Evolutionary conservation across 805 yeast genomes (phyloP).

Genomic region (Candida silvatica): DNA sequence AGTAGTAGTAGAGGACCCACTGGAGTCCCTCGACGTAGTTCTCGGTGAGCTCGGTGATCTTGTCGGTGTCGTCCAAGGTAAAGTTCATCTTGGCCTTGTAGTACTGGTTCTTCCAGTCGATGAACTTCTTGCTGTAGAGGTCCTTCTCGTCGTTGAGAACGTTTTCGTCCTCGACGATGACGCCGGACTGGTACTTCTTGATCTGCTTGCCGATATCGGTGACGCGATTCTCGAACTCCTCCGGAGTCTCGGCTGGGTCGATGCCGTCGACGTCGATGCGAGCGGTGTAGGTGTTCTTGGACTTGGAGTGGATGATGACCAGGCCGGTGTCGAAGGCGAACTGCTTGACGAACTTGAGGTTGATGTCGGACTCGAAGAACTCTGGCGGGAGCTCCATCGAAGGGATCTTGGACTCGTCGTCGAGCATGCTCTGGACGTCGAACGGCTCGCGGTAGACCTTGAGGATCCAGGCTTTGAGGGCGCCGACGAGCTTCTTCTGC

Average conservation of each 20-base stretch:
- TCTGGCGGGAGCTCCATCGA: constrained; percentile 37
- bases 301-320: constrained; percentile 54
- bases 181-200: constrained; percentile 58
- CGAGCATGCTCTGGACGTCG: constrained; percentile 23
- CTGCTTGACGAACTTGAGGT: constrained; percentile 52
- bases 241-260: constrained; percentile 57
- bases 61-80: constrained; percentile 48
- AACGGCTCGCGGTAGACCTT: constrained; percentile 23
- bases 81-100: constrained; percentile 76
- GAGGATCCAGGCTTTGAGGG: constrained; percentile 41
- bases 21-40: constrained; percentile 92
- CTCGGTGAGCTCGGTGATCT: constrained; percentile 55
- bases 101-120: constrained; percentile 78
- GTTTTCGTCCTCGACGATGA: constrained; percentile 52
- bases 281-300: constrained; percentile 47
- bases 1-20: constrained; percentile 92
- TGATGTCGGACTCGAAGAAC: constrained; percentile 32
- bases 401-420: constrained; percentile 34
- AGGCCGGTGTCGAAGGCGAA: constrained; percentile 63
- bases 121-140: constrained; percentile 66
- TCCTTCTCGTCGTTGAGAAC: constrained; percentile 43
- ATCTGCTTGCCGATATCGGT: constrained; percentile 42
- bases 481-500: constrained; percentile 67
- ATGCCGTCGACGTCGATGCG: constrained; percentile 69
- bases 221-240: constrained; percentile 49